Conservation (phyloP, 768 basidiomycete genomes). For the Phanerochaete sordida region DNA sequence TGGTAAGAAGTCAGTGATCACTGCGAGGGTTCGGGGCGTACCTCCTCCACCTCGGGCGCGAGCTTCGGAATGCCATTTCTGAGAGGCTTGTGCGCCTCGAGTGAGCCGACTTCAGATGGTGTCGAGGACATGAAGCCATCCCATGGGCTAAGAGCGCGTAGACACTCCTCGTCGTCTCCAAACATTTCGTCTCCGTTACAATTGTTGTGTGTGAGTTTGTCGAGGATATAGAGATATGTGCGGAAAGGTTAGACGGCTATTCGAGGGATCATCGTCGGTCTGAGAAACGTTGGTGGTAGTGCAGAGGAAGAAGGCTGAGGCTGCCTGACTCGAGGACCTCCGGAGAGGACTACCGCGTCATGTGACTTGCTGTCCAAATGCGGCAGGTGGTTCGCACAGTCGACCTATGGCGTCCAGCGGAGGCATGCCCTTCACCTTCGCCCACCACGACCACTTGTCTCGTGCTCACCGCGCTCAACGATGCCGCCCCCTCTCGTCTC, state of each 20-base stretch:
- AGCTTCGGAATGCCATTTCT: constrained; percentile 46
- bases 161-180: constrained; percentile 75
- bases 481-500: constrained; percentile 6
- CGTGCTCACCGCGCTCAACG: background rate
- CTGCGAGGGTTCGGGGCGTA: constrained; percentile 16
- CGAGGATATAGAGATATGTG: constrained; percentile 3
- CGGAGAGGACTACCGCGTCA: background rate
- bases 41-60: constrained; percentile 70
- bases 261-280: constrained; percentile 50
- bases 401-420: background rate
- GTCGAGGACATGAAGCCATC: constrained; percentile 65
- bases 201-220: constrained; percentile 8
- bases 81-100: constrained; percentile 24
- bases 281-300: constrained; percentile 6
- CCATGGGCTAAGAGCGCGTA: constrained; percentile 80
- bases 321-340: background rate
- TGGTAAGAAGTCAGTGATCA: background rate
- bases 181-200: constrained; percentile 48
- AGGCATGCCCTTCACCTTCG: background rate
- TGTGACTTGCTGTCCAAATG: background rate
- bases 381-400: background rate
- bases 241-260: constrained; percentile 36
- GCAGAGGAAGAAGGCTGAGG: background rate
- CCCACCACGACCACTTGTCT: background rate
- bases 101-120: constrained; percentile 31